A percentile compares a stretch with the other conserved stretches of the same genome.
Conservation (phyloP, 1,284 basidiomycete species). For the Rhodotorula glutinis region DNA sequence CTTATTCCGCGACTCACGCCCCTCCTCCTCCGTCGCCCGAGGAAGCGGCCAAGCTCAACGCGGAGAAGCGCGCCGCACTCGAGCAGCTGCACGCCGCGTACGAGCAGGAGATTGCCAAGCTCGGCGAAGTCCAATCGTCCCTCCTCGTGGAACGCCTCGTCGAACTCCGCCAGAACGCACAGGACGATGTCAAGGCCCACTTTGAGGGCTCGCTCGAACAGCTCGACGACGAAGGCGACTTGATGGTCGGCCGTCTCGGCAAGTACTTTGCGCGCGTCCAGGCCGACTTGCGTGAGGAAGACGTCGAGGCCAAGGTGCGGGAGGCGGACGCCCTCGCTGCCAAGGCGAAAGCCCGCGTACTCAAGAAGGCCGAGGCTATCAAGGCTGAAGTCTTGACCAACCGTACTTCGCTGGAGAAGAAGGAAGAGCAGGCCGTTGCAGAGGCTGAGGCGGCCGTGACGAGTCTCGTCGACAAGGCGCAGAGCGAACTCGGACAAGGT, state of each 20-base stretch:
- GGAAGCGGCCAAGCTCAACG: conserved; percentile 23
- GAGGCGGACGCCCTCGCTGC: conserved; percentile 22
- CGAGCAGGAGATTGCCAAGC: conserved; percentile 40
- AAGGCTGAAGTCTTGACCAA: conserved; percentile 39
- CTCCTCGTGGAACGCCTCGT: conserved; percentile 37
- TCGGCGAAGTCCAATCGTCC: conserved; percentile 37
- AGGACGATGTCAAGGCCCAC: conserved; percentile 37
- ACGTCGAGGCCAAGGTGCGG: conserved; percentile 25
- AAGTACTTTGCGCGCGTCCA: conserved; percentile 29
- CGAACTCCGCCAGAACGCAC: conserved; percentile 30
- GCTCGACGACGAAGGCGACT: conserved; percentile 39
- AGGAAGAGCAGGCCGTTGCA: conserved; percentile 34
- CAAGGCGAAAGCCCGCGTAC: conserved; percentile 37
- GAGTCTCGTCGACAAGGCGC: conserved; percentile 36
- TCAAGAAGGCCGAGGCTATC: conserved; percentile 28
- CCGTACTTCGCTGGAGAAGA: conserved; percentile 6
- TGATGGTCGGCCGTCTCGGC: conserved; percentile 33
- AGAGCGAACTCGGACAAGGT: conserved; percentile 40
- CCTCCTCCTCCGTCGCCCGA: conserved; percentile 19
- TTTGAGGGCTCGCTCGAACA: conserved; percentile 31
- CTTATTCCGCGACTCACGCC: conserved; percentile 13
- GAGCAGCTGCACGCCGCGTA: conserved; percentile 37
- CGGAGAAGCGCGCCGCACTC: conserved; percentile 41
- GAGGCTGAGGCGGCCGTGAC: conserved; percentile 34
- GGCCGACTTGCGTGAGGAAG: conserved; percentile 8